Evolutionary conservation across 2,329 filamentous ascomycete species (phyloP), one percentile per base, ranked within the genome.

Genomic region (Pseudocercospora pini-densiflorae): DNA sequence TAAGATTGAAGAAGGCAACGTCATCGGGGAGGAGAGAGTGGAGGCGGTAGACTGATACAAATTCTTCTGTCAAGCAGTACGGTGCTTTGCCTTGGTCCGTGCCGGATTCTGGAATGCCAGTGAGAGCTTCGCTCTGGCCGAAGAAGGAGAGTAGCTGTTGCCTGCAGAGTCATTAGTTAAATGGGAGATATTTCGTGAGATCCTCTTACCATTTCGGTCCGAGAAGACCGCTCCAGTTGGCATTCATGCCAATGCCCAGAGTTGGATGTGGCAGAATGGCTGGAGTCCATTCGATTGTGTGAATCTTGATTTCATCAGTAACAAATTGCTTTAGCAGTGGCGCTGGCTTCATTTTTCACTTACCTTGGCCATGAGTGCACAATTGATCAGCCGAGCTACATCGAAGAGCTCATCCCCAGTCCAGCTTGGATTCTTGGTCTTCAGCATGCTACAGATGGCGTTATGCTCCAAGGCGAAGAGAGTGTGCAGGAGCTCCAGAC

Each of bases 261-360:
- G 76, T 76, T 23, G 82, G 82, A 53, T 84, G 81, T 0, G 78
- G 77, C 2, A 84, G 76, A 33, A 84, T 83, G 2, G 81, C 82
- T 1, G 81, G 82, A 3, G 82, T 84, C 82, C 82, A 84, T 71
- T 84, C 81, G 3, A 83, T 77, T 0, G 82, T 84, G 67, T 84
- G 82, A 49, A 84, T 83, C 72, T 33, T n/a, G n/a, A n/a, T n/a
- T n/a, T n/a, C n/a, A n/a, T n/a, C n/a, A n/a, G n/a, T n/a, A n/a
- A n/a, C n/a, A n/a, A n/a, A n/a, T n/a, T n/a, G n/a, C n/a, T n/a
- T n/a, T n/a, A n/a, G n/a, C n/a, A n/a, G n/a, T n/a, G n/a, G n/a
- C n/a, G n/a, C n/a, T n/a, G n/a, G n/a, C n/a, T n/a, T n/a, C n/a
- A n/a, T n/a, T n/a, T n/a, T n/a, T 33, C 31, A 12, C 12, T 33